phyloP scores from a whole-genome alignment of 345 rosid genomes.

The Gynandropsis gynandra region DNA sequence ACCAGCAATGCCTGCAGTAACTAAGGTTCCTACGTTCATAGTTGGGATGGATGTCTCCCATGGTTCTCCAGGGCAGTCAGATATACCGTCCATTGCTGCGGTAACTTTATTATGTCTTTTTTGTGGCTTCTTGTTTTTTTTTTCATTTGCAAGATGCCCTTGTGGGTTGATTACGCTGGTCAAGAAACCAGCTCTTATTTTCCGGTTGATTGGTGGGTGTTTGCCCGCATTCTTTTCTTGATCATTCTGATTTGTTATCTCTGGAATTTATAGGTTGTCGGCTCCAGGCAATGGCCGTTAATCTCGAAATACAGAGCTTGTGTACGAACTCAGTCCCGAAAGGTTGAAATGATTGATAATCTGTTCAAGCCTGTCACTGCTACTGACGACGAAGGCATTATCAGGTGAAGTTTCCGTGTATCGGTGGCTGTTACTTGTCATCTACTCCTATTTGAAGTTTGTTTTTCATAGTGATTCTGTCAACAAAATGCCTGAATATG shows the following conservation, averaged over 20 bases:
- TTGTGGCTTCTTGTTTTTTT: not conserved
- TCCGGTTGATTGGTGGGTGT: too few relatives aligned
- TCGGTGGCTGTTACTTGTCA: not conserved
- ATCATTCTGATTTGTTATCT: not conserved
- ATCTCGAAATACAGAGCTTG: constrained; percentile 79
- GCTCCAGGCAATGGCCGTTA: constrained; percentile 85
- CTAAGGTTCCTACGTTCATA: constrained; percentile 70
- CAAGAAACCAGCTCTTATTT: not conserved
- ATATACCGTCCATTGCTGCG: constrained; percentile 87
- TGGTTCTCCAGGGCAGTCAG: constrained; percentile 89
- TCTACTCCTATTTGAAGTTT: not conserved
- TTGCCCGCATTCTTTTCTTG: too few relatives aligned
- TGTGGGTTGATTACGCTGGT: constrained; percentile 3
- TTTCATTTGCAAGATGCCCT: not conserved
- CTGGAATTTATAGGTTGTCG: constrained; percentile 41
- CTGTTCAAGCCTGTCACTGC: constrained; percentile 51
- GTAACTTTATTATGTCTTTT: constrained; percentile 32
- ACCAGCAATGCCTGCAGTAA: constrained; percentile 59
- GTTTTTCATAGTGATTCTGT: too few relatives aligned
- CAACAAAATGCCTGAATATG: not conserved
- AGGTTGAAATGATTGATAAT: constrained; percentile 79
- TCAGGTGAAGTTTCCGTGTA: constrained; percentile 32
- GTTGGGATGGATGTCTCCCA: constrained; percentile 98
- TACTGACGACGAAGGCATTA: constrained; percentile 61
- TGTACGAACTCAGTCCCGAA: constrained; percentile 83